Evolutionary conservation across 2,329 filamentous ascomycete genomes (phyloP), one percentile per base, ranked within the genome.

Genomic region (Escovopsis sp.): DNA sequence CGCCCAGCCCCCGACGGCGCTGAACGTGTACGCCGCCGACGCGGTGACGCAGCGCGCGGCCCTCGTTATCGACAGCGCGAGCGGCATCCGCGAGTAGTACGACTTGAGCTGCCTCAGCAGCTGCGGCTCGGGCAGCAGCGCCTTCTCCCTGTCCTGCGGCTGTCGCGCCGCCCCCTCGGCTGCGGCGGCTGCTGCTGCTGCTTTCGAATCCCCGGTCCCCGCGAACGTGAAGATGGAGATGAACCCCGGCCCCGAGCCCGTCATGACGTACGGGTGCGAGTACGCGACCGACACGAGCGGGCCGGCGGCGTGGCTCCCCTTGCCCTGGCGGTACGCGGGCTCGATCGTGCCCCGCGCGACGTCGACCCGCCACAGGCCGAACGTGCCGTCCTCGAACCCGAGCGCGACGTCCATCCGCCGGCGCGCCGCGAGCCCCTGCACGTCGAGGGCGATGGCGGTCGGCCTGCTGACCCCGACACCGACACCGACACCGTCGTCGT

Each of bases 21-120:
- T 79, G 49, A 93, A 77, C 0, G 85, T 84, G 58, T 94, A 95
- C 1, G 85, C 88, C 45, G 95, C 83, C 0, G 85, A 87, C 2
- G 85, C 82, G n/a, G 86, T 73, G 15, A 85, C 74, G 10, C 73
- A 74, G 4, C 67, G 64, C 1, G 73, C 58, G 12, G 76, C 76
- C 26, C 69, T 73, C n/a, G 87, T 77, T 33, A 96, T 74, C 0
- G 85, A 89, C n/a, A 94, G 64, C 0, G 86, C 85, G 9, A 93
- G 66, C 2, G 88, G 88, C 3, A 82, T 74, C 54, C 80, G 77
- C 2, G 83, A 82, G 3, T 81, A 88, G 53, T 86, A 80, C 10
- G 88, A 93, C 55, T 78, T 80, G 18, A 95, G 70, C 1, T 84
- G 89, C 7, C 83, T 81, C 28, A 95, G 64, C 28, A 91, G 69